Base-by-base conservation (phyloP, 345 rosid species). In the Nephelium lappaceum region DNA sequence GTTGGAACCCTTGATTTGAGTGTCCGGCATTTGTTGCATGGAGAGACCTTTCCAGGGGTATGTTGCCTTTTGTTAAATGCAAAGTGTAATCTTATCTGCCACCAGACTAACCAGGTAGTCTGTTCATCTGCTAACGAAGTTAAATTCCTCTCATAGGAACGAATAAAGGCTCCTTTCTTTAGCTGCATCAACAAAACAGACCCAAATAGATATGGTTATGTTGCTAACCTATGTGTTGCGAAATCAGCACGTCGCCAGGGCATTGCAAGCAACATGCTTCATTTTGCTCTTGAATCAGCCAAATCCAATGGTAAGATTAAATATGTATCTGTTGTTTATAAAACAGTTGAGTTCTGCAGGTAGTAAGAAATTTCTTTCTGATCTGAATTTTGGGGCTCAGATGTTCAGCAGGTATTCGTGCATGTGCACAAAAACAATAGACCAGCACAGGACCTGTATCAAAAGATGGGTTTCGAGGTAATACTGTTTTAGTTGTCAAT, bases 41-140 rank as follows among this genome's bases (percentile, higher is more conserved):
- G 95, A 79, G 98, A 93, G 88, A 92, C 90, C 47, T 91, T 91
- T 84, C 98, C 98, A 12, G 97, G 92, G 97, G 98, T 93, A 83
- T 42, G 4, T 69, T 62, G 38, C 18, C 4, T 73, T 70, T 16
- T 69, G 61, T 73, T 79, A 55, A 18, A 24, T 75, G 73, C 63
- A 31, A 65, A 65, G n/a, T 65, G 73, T 49, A 39, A 5, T 78
- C 41, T 51, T 25, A 8, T 38, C 38, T 19, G 27, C 57, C 65
- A 23, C 63, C 71, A 24, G 11, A 73, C 60, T 72, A 61, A 51
- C 51, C 23, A 1, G 66, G 23, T 43, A 18, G 65, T 70, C 69
- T 65, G 7, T 36, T 78, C 24, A 67, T 16, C 43, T 55, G 51
- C 68, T 81, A 69, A 62, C 45, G 49, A 42, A 67, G 70, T 81